Evolutionary conservation across 495 filamentous ascomycete species (phyloP).

Genomic region (Penicillium samsonianum): DNA sequence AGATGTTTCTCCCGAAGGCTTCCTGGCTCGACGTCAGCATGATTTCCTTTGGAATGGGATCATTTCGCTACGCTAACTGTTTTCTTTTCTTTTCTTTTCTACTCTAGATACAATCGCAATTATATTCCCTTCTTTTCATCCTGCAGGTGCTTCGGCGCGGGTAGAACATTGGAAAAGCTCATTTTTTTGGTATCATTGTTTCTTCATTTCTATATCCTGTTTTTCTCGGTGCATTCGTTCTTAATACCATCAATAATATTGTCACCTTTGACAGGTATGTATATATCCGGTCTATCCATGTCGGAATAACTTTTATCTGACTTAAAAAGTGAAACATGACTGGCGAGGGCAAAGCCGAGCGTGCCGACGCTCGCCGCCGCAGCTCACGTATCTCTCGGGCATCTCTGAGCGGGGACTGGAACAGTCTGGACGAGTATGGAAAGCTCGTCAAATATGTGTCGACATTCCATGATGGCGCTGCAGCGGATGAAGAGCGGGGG

Average conservation of each 20-base stretch:
- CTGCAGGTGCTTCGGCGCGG: background rate
- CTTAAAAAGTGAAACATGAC: constrained; percentile 17
- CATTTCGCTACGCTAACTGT: background rate
- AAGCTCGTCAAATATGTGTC: constrained; percentile 65
- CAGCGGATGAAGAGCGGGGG: constrained; percentile 26
- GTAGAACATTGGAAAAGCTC: background rate
- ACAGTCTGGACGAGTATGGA: constrained; percentile 52
- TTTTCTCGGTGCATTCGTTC: background rate
- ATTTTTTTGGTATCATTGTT: background rate
- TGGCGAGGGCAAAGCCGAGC: constrained; percentile 21
- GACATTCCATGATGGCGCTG: constrained; percentile 56
- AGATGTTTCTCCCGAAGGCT: constrained; percentile 10
- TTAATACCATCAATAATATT: background rate
- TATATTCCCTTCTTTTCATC: background rate
- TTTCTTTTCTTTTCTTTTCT: background rate
- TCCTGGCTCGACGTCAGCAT: constrained; percentile 43
- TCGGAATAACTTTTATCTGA: background rate
- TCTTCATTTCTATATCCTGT: background rate
- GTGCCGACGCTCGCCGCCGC: constrained; percentile 21
- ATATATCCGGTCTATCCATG: background rate
- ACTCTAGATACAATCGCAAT: background rate
- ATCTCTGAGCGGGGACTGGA: constrained; percentile 41
- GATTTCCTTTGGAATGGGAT: constrained; percentile 21
- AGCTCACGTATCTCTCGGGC: constrained; percentile 42
- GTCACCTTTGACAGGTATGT: background rate